Conservation (phyloP, 1,284 basidiomycete genomes). For the Ustilago cynodontis region DNA sequence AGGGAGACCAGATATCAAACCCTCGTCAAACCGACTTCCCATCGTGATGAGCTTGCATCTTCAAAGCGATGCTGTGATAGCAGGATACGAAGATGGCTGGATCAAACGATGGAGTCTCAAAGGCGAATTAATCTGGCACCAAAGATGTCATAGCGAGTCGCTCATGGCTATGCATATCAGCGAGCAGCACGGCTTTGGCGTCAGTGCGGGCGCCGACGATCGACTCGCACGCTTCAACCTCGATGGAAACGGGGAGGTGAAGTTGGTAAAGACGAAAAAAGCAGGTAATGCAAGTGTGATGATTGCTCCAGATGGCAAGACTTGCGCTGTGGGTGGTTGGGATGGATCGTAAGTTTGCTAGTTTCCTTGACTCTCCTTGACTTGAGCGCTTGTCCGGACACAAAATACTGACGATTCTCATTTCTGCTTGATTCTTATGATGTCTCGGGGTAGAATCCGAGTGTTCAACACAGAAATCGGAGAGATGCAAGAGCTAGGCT, state of each 20-base stretch:
- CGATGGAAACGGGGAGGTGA: background rate
- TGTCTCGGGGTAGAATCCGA: constrained; percentile 11
- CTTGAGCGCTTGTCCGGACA: background rate
- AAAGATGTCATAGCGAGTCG: constrained; percentile 31
- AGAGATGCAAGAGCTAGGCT: constrained; percentile 14
- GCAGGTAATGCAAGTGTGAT: constrained; percentile 32
- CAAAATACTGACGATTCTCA: too few species aligned
- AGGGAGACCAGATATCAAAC: constrained; percentile 23
- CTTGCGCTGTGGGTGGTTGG: constrained; percentile 39
- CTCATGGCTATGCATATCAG: constrained; percentile 31
- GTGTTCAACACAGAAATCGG: constrained; percentile 9
- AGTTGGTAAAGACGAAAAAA: constrained; percentile 10
- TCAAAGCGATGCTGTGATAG: constrained; percentile 73
- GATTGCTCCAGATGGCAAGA: constrained; percentile 21
- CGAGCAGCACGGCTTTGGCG: background rate
- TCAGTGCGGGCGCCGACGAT: constrained; percentile 51
- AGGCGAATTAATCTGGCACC: constrained; percentile 14
- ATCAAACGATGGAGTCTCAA: constrained; percentile 70
- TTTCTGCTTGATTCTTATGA: too few species aligned
- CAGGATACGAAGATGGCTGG: constrained; percentile 84
- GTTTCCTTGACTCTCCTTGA: too few species aligned
- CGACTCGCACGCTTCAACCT: constrained; percentile 29
- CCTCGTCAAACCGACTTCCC: constrained; percentile 64
- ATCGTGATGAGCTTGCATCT: constrained; percentile 88
- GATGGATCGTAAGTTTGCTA: constrained; percentile 44